These are phyloP conservation scores for Magnolia sinica DNA, from an alignment of 164 flowering plant genomes.

Conservation along the genomic window DNA sequence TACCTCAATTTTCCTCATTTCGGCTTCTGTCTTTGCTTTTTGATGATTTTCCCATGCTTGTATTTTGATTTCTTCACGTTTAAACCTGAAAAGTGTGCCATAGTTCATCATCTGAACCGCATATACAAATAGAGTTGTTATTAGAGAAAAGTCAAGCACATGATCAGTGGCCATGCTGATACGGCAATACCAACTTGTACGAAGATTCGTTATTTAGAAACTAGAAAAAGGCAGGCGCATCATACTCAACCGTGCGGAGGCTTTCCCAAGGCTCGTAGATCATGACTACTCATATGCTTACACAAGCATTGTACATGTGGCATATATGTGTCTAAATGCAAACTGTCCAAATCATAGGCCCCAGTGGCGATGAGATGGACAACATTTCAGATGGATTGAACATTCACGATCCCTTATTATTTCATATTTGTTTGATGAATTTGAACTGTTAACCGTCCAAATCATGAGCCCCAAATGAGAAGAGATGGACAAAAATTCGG, in stretches of 20 bases:
- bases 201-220: too few relatives aligned
- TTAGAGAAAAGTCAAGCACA: neutral
- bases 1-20: conserved; percentile 87
- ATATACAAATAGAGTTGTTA: too few relatives aligned
- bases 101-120: conserved; percentile 1
- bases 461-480: too few relatives aligned
- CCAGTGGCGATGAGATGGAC: neutral
- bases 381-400: neutral
- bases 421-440: neutral
- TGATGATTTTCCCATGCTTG: conserved; percentile 91
- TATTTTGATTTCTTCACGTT: conserved; percentile 84
- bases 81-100: conserved; percentile 44
- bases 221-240: neutral
- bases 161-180: neutral
- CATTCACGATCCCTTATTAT: neutral
- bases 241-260: neutral
- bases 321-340: neutral
- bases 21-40: conserved; percentile 80
- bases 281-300: neutral
- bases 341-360: neutral
- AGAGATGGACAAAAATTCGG: too few relatives aligned
- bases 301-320: neutral
- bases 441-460: neutral
- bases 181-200: neutral
- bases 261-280: neutral